phyloP scores from a whole-genome alignment of 1,284 basidiomycete species.

The Athelia psychrophila region DNA sequence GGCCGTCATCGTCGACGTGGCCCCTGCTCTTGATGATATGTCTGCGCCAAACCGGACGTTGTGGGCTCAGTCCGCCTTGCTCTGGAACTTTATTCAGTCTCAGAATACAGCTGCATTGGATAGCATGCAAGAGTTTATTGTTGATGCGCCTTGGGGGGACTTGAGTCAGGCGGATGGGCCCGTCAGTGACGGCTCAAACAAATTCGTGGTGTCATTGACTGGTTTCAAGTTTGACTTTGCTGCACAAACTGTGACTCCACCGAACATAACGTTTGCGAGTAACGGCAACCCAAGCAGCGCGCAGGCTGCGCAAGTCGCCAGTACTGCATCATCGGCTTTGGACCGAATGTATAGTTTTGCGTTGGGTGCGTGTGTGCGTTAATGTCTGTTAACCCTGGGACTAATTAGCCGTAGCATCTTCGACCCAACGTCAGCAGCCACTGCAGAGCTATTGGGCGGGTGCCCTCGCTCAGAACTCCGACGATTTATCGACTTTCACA shows the following conservation, averaged over 20 bases:
- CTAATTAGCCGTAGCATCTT: constrained; percentile 43
- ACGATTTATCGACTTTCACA: constrained; percentile 44
- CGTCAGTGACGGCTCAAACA: constrained; percentile 19
- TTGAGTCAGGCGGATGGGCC: constrained; percentile 40
- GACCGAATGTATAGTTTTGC: constrained; percentile 61
- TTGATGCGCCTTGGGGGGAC: constrained; percentile 42
- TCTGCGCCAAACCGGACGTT: constrained; percentile 44
- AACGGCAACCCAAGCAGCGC: constrained; percentile 43
- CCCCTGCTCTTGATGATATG: constrained; percentile 36
- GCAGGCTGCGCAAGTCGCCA: constrained; percentile 44
- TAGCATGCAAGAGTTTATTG: constrained; percentile 43
- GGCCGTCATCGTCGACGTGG: constrained; percentile 54
- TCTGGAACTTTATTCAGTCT: constrained; percentile 56
- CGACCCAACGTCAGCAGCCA: constrained; percentile 46
- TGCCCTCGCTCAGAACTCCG: constrained; percentile 42
- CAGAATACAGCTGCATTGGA: constrained; percentile 38
- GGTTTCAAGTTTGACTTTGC: constrained; percentile 62
- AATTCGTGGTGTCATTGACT: constrained; percentile 40
- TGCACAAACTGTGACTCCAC: constrained; percentile 43
- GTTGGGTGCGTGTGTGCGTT: constrained; percentile 44
- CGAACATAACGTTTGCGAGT: constrained; percentile 40
- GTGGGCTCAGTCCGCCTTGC: constrained; percentile 56
- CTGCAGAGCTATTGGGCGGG: constrained; percentile 55
- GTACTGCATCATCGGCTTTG: constrained; percentile 34
- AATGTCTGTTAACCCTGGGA: neutral